Evolutionary conservation across 75 land plant genomes (phyloP).

Genomic region (Pseudotsuga menziesii): DNA sequence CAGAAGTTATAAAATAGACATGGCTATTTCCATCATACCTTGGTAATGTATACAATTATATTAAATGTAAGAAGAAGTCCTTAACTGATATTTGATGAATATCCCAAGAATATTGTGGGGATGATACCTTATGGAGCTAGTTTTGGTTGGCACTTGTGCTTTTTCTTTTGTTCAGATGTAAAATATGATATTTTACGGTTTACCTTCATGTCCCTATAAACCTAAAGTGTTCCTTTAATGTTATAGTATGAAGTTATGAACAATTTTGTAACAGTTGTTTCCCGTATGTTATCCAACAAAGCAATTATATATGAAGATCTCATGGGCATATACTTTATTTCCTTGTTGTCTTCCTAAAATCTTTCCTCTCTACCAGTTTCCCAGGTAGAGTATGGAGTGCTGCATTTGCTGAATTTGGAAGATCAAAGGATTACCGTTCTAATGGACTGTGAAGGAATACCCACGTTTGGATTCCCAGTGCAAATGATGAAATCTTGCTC

Average conservation of each 20-base stretch:
- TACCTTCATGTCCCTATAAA: background rate
- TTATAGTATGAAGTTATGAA: background rate
- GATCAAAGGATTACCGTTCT: constrained; percentile 78
- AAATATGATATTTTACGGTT: background rate
- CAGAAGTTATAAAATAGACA: too few species aligned
- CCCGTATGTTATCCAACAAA: background rate
- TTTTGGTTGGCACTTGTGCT: background rate
- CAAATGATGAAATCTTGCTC: constrained; percentile 75
- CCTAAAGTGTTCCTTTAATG: background rate
- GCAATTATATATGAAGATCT: background rate
- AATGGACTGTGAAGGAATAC: constrained; percentile 79
- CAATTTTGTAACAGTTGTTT: background rate
- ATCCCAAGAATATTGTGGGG: too few species aligned
- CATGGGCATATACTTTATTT: background rate
- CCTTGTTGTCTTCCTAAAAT: background rate
- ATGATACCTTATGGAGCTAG: background rate
- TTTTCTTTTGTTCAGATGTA: background rate
- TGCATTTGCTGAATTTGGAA: constrained; percentile 37
- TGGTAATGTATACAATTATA: too few species aligned
- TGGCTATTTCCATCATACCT: too few species aligned
- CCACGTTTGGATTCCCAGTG: constrained; percentile 73
- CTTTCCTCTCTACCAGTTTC: constrained; percentile 57
- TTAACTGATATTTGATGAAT: too few species aligned
- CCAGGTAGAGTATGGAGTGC: constrained; percentile 83
- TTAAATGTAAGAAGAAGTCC: too few species aligned